Base-by-base conservation (phyloP, 495 filamentous ascomycete species). In the Xylaria intraflava region DNA sequence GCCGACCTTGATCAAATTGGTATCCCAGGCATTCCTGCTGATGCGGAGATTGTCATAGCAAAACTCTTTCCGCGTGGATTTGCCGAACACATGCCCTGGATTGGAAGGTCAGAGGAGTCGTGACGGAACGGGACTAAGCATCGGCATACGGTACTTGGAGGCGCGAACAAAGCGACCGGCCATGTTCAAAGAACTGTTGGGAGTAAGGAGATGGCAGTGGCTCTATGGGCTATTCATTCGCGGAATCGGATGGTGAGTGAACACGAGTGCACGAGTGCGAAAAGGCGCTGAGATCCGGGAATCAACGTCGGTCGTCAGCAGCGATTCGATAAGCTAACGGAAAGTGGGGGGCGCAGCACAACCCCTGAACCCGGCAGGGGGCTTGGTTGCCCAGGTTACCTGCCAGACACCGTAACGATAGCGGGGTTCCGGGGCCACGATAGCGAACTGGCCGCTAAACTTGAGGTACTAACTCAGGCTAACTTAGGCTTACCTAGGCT, bases 1-100 rank as follows among this genome's bases (percentile, higher is more conserved):
- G 49, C 78, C 57, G 59, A 93, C 91, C 81, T 97, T 97, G 71
- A 97, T 78, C 48, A 98, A 78, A 72, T 98, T 98, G 69, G 89
- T 96, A 72, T 98, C 93, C 92, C 93, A 98, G 48, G 94, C 92
- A 83, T 98, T 98, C 70, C 83, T 84, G 55, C 92, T 96, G 69
- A 98, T 86, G 59, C 78, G 81, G 61, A 97, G 78, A 69, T 97
- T 97, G 75, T 98, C 94, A 70, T 96, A 97, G 77, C 90, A 96
- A 40, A 75, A 77, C 72, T 92, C 91, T 82, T 95, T 96, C 73
- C 85, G 83, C 48, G 92, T 92, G 42, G 88, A 72, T 72, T 89
- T 90, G 66, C 93, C 93, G 77, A 96, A 98, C 75, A 98, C 88
- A 78, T 97, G 92, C 78, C 92, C 92, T 96, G 62, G 48, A 45